Evolutionary conservation across 768 basidiomycete genomes (phyloP).

Genomic region (Leccinum imitatum): DNA sequence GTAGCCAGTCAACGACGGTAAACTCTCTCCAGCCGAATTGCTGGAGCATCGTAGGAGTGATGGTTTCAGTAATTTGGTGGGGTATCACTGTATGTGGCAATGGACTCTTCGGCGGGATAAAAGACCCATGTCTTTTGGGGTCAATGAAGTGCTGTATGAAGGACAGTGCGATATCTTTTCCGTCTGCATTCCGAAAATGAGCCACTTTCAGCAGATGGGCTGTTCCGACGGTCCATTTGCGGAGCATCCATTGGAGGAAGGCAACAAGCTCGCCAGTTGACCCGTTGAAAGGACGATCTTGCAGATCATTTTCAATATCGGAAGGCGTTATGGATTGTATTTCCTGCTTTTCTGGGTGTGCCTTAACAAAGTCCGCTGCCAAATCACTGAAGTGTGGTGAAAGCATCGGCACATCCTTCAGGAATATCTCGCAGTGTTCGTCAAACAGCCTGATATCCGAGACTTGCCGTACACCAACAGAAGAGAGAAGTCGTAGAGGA

Average conservation of each 20-base stretch:
- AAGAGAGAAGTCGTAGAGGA: not conserved
- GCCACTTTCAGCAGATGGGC: not conserved
- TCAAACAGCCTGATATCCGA: constrained; percentile 42
- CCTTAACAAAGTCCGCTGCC: constrained; percentile 48
- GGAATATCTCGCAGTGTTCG: not conserved
- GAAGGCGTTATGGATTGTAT: not conserved
- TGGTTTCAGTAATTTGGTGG: constrained; percentile 54
- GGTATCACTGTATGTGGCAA: constrained; percentile 35
- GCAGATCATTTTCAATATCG: constrained; percentile 4
- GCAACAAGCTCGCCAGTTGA: constrained; percentile 1
- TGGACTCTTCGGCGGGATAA: constrained; percentile 46
- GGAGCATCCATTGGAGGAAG: constrained; percentile 8
- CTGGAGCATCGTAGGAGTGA: constrained; percentile 50
- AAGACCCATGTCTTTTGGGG: constrained; percentile 14
- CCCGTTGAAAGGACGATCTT: not conserved
- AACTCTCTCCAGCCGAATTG: constrained; percentile 80
- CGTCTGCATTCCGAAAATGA: constrained; percentile 46
- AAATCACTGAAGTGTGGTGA: constrained; percentile 53
- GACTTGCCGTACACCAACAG: constrained; percentile 53
- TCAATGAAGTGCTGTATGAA: constrained; percentile 68
- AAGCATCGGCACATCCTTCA: constrained; percentile 73
- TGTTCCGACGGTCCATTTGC: not conserved
- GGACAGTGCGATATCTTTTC: constrained; percentile 60
- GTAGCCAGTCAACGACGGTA: constrained; percentile 67
- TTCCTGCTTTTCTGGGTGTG: not conserved